A percentile compares a stretch with the other conserved stretches of the same genome.
phyloP scores from a whole-genome alignment of 139 green algal species.

The Edaphochlamys debaryana region DNA sequence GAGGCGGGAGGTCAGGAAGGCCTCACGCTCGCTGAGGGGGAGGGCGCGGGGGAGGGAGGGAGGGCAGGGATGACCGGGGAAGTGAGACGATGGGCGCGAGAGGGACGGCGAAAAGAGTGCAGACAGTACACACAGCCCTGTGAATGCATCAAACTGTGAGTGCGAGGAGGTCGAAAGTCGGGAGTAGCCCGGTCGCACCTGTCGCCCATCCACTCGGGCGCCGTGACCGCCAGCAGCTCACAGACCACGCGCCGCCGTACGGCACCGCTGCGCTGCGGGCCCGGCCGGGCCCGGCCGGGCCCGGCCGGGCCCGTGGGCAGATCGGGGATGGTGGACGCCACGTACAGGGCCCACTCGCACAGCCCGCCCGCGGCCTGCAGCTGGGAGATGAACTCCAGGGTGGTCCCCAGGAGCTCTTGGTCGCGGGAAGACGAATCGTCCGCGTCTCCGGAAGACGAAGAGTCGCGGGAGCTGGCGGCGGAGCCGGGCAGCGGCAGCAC shows the following conservation, averaged over 20 bases:
- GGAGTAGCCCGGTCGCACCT: background rate
- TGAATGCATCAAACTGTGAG: background rate
- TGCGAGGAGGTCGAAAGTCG: no score
- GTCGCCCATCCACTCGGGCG: conserved; percentile 58
- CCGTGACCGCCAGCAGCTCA: conserved; percentile 61
- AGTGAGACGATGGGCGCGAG: background rate
- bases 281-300: background rate
- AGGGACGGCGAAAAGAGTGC: no score
- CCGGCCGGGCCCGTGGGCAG: no score
- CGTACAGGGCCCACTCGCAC: conserved; percentile 80
- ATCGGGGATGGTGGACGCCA: conserved; percentile 76
- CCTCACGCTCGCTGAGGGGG: background rate
- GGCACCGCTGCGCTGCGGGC: background rate
- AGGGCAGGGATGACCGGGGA: background rate
- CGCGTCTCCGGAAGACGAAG: background rate
- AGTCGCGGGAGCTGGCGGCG: background rate
- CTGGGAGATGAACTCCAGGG: conserved; percentile 66
- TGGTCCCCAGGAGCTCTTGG: conserved; percentile 18
- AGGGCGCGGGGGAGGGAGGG: background rate
- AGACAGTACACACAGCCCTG: background rate
- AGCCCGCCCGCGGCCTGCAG: conserved; percentile 63
- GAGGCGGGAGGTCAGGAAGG: conserved; percentile 65
- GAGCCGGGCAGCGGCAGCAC: background rate
- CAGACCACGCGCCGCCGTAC: conserved; percentile 45
- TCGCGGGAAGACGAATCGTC: no score